Evolutionary conservation across 2,329 filamentous ascomycete species (phyloP), one percentile per base, ranked within the genome.

Genomic region (Colletotrichum tropicale): DNA sequence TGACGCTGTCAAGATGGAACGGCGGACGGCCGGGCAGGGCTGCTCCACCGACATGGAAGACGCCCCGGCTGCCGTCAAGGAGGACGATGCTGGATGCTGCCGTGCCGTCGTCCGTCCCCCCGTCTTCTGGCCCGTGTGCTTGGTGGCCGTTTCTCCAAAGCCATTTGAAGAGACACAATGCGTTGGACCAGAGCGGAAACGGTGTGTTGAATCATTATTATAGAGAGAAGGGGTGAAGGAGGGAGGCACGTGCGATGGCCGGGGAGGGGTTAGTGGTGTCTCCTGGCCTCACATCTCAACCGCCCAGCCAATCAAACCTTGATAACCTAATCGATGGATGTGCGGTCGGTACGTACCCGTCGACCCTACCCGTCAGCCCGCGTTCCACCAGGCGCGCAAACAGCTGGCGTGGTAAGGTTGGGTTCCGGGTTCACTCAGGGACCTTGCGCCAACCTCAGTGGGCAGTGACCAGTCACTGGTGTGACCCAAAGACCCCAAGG

Each of bases 291-390:
- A 13, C 61, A 38, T 32, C 18, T 34, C 43, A 18, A 9, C 24
- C 52, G 28, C 9, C 48, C 36, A 56, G 56, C 65, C 65, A 69
- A 64, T 67, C 28, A 72, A 75, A 75, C 58, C 21, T 60, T 70
- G 67, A 66, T 58, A 74, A 74, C 72, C 32, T 62, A 67, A 67
- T 72, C 62, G 69, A 52, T 21, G n/a, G 69, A 52, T 21, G 43
- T 52, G 8, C 8, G 55, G 21, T 66, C 26, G 55, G 28, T 61
- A 66, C 61, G 60, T 64, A 38, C 12, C 55, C 6, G 10, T 52
- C 43, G n/a, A 21, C 43, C 43, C 43, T 52, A 52, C 43, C 43
- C n/a, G 43, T 52, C n/a, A 52, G 43, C 43, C 43, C 43, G 43
- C 43, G 16, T 30, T 6, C 52, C 69, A 70, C 58, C 58, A 18